Evolutionary conservation across 257 asterid genomes (phyloP).

Genomic region (Capsicum baccatum): DNA sequence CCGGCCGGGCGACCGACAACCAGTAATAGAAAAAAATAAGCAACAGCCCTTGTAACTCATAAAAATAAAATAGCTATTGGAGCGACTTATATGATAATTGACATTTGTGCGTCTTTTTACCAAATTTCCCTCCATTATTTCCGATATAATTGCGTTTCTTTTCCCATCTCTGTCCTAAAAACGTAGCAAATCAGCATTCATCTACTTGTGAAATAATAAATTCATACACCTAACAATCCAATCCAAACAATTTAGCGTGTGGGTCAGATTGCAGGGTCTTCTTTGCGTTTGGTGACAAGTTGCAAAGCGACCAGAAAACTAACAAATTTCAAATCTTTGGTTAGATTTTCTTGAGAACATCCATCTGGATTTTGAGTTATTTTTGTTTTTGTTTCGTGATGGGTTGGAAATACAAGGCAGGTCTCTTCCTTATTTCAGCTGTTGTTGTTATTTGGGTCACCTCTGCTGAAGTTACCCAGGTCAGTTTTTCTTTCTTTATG

Average conservation of each 20-base stretch:
- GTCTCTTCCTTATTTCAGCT: conserved; percentile 80
- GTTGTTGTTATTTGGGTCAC: conserved; percentile 98
- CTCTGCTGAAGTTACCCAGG: conserved; percentile 99
- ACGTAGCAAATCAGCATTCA: conserved; percentile 22
- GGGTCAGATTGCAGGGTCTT: conserved; percentile 11
- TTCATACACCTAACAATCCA: conserved; percentile 23
- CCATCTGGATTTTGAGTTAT: conserved; percentile 48
- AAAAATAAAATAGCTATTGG: background rate
- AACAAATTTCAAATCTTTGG: conserved; percentile 48
- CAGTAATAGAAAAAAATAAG: background rate
- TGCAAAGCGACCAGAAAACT: background rate
- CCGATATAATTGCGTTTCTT: background rate
- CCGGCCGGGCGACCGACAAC: conserved; percentile 8
- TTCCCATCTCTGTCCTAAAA: background rate
- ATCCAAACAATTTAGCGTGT: background rate
- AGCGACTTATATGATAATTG: background rate
- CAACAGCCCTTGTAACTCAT: background rate
- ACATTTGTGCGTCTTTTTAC: background rate
- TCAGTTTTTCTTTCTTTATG: conserved; percentile 29
- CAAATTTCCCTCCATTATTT: conserved; percentile 26
- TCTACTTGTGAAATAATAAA: background rate
- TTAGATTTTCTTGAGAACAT: conserved; percentile 39
- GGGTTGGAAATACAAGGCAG: conserved; percentile 94
- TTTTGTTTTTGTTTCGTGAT: conserved; percentile 40
- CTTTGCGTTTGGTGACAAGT: conserved; percentile 13